Evolutionary conservation across 2,329 filamentous ascomycete genomes (phyloP).

Genomic region (Helotiales sp.): DNA sequence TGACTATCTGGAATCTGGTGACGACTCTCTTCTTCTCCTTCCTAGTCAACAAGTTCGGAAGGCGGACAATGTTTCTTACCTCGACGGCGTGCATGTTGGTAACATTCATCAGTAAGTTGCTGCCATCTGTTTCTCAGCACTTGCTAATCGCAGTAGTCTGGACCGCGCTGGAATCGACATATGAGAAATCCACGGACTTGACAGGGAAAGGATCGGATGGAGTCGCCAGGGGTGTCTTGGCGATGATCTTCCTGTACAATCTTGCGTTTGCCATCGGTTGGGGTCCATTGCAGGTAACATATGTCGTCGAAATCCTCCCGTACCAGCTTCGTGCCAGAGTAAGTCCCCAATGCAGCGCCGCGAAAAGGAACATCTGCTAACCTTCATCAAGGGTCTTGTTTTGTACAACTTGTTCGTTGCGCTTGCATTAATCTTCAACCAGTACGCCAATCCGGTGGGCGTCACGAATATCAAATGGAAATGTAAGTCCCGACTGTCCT

Average conservation of each 20-base stretch:
- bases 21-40: conserved; percentile 22
- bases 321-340: conserved; percentile 25
- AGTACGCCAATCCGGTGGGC: conserved; percentile 42
- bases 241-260: conserved; percentile 46
- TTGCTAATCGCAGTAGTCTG: conserved; percentile 14
- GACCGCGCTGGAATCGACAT: conserved; percentile 26
- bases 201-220: conserved; percentile 7
- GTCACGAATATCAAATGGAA: conserved; percentile 41
- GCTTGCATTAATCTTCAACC: conserved; percentile 43
- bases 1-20: conserved; percentile 25
- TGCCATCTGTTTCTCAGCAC: not conserved
- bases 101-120: conserved; percentile 19
- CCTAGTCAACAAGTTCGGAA: conserved; percentile 24
- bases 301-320: conserved; percentile 30
- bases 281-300: conserved; percentile 23
- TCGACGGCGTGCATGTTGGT: conserved; percentile 21
- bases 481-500: conserved; percentile 22
- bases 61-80: conserved; percentile 23
- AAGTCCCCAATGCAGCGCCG: not conserved
- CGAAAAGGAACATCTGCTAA: not conserved
- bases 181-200: conserved; percentile 12
- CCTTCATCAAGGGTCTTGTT: conserved; percentile 32
- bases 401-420: conserved; percentile 44
- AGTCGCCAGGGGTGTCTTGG: conserved; percentile 20
- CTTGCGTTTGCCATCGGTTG: conserved; percentile 40